These are phyloP conservation scores for Hymenoscyphus salicellus DNA, from an alignment of 2,329 filamentous ascomycete genomes.

Conservation along the genomic window DNA sequence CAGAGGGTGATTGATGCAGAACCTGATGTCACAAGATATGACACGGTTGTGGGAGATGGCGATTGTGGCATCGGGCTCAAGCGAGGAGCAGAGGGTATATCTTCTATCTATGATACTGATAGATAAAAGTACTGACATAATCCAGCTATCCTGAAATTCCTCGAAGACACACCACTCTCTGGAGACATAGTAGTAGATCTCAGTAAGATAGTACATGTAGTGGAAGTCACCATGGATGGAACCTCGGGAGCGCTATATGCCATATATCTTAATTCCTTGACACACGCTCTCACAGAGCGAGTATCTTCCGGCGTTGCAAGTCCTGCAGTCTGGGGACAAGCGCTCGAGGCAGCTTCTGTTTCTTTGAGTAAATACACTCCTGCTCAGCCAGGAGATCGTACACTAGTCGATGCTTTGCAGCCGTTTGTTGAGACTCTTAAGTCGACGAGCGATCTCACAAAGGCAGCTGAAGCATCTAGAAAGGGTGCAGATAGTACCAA, in stretches of 20 bases:
- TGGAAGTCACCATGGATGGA: conserved; percentile 71
- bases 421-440: conserved; percentile 78
- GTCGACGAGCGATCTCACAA: conserved; percentile 60
- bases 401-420: conserved; percentile 81
- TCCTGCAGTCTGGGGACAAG: conserved; percentile 53
- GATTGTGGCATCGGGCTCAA: conserved; percentile 69
- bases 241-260: conserved; percentile 74
- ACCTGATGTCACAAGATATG: conserved; percentile 63
- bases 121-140: conserved; percentile 26
- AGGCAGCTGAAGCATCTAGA: conserved; percentile 72
- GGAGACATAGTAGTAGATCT: conserved; percentile 60
- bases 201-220: conserved; percentile 57
- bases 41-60: conserved; percentile 69
- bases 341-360: conserved; percentile 67
- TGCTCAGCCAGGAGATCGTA: conserved; percentile 83
- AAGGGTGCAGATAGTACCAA: conserved; percentile 80
- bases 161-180: conserved; percentile 43
- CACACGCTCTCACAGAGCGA: conserved; percentile 43
- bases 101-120: conserved; percentile 4
- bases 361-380: conserved; percentile 82
- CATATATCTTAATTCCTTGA: conserved; percentile 71
- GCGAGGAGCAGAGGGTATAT: conserved; percentile 59
- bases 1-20: conserved; percentile 60
- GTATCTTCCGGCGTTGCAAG: conserved; percentile 39
- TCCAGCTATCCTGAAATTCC: conserved; percentile 43